Conservation (phyloP, 2,329 filamentous ascomycete species). For the Nannizziopsis barbatae region DNA sequence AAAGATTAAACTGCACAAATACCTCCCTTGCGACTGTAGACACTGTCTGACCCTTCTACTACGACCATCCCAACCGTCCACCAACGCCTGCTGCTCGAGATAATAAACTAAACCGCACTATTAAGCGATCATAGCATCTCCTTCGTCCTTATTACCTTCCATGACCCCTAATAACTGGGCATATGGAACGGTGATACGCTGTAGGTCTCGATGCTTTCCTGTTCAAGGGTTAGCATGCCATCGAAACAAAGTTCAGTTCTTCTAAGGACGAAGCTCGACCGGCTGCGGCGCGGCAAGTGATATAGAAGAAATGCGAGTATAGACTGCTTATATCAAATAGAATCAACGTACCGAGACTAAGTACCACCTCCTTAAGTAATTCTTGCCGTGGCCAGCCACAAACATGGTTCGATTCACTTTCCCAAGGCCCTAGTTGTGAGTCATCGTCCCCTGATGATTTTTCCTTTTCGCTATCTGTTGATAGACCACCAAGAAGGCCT, state of each 20-base stretch:
- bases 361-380: constrained; percentile 76
- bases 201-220: constrained; percentile 93
- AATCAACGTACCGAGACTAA: constrained; percentile 68
- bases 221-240: constrained; percentile 26
- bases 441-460: constrained; percentile 31
- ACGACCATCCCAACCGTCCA: not conserved
- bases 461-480: constrained; percentile 44
- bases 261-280: too few relatives aligned
- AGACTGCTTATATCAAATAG: too few relatives aligned
- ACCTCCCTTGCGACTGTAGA: not conserved
- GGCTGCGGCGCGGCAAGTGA: too few relatives aligned
- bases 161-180: constrained; percentile 61
- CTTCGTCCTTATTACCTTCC: constrained; percentile 21
- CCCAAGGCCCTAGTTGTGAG: constrained; percentile 47
- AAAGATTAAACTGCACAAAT: not conserved
- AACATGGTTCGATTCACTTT: constrained; percentile 56
- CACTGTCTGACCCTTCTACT: not conserved
- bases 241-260: too few relatives aligned
- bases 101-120: not conserved
- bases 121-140: constrained; percentile 14
- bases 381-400: constrained; percentile 88
- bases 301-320: too few relatives aligned
- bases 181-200: constrained; percentile 90
- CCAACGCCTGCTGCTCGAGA: constrained; percentile 2
- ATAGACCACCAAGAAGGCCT: constrained; percentile 62